Evolutionary conservation across 495 filamentous ascomycete genomes (phyloP), one percentile per base, ranked within the genome.

Genomic region (Opeltia flavorubescens): DNA sequence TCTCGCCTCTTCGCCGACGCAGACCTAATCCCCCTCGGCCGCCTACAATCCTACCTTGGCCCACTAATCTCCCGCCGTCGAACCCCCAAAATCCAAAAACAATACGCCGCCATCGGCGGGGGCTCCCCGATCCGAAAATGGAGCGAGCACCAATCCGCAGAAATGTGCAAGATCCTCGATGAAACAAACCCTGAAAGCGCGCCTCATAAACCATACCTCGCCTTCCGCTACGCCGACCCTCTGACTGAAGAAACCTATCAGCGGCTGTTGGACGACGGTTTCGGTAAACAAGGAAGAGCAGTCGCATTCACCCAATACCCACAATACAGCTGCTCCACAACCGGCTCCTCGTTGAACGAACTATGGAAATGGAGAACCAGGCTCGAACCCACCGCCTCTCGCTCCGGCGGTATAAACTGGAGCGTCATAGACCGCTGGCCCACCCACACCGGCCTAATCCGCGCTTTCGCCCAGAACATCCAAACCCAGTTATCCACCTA

Each of bases 401-500:
- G 68, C 31, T 69, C 66, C 20, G 91, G 89, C 1, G 59, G 77
- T 1, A 94, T 99, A 50, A 68, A 81, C 50, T 99, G 93, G 93
- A 94, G 87, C 61, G 93, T 96, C 50, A 96, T 98, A 60, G 93
- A 98, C 62, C 78, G 93, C 44, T 99, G 93, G 93, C 91, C 91
- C 4, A 75, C 78, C 18, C 93, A 99, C 60, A 73, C 80, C 1
- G 93, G 93, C 13, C 67, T 96, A 5, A 85, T 96, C 1, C 82
- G 94, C 57, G 86, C 88, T 2, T 85, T 99, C 60, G 89, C 89
- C 2, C 74, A 75, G 51, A 94, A 95, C 54, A 85, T 99, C 33
- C 85, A 94, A 59, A 76, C 74, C 33, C 84, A 81, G 48, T 65
- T 99, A 29, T 72, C 74, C 29, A 81, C 81, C 25, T 99, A 96